These are phyloP conservation scores for Colletotrichum incanum DNA, from an alignment of 2,329 filamentous ascomycete genomes.

Conservation along the genomic window DNA sequence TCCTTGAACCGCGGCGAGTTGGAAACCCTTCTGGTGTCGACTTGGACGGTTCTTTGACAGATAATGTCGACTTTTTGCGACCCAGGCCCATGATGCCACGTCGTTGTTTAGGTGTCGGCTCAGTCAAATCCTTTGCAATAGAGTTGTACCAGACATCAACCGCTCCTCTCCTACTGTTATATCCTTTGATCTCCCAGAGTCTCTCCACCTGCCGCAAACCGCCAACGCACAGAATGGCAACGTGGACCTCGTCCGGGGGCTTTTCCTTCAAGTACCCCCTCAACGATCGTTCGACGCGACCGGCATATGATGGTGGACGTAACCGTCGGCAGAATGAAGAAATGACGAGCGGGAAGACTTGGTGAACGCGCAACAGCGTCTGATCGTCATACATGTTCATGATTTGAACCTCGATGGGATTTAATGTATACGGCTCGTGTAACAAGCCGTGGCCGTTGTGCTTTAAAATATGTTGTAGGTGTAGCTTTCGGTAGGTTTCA, in stretches of 20 bases:
- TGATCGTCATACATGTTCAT: slow-evolving; percentile 77
- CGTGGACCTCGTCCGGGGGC: slow-evolving; percentile 74
- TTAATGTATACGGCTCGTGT: slow-evolving; percentile 70
- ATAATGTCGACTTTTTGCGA: slow-evolving; percentile 70
- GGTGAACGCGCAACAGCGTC: slow-evolving; percentile 74
- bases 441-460: slow-evolving; percentile 67
- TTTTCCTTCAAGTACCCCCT: slow-evolving; percentile 76
- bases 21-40: slow-evolving; percentile 37
- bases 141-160: slow-evolving; percentile 74
- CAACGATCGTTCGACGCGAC: slow-evolving; percentile 73
- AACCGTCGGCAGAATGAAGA: slow-evolving; percentile 76
- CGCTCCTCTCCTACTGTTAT: slow-evolving; percentile 71
- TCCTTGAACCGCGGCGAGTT: slow-evolving; percentile 23
- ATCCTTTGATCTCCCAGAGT: slow-evolving; percentile 78
- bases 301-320: slow-evolving; percentile 76
- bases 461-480: slow-evolving; percentile 70
- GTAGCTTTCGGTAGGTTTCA: slow-evolving; percentile 73
- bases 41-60: slow-evolving; percentile 52
- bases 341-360: slow-evolving; percentile 76
- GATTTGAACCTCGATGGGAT: slow-evolving; percentile 74
- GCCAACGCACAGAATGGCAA: slow-evolving; percentile 72
- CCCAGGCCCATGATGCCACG: slow-evolving; percentile 69
- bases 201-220: slow-evolving; percentile 75
- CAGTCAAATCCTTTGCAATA: slow-evolving; percentile 62
- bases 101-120: slow-evolving; percentile 63